Percentiles rank a stretch among this genome's conserved stretches.
Conservation (phyloP, 495 filamentous ascomycete species). For the Thermothielavioides terrestris region DNA sequence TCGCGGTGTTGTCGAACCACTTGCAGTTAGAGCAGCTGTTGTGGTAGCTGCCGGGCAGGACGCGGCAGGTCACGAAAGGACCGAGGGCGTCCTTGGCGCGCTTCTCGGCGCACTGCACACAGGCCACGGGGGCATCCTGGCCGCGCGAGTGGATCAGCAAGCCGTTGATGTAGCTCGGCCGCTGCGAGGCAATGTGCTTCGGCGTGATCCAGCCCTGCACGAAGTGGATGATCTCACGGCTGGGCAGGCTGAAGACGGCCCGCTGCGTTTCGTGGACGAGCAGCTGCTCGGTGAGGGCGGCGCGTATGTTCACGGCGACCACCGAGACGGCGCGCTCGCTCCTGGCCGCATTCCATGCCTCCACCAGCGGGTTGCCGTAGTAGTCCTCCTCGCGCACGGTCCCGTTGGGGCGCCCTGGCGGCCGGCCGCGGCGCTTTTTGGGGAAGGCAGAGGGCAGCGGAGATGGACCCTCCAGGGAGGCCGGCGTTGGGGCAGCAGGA, state of each 20-base stretch:
- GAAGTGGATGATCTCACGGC: constrained; percentile 25
- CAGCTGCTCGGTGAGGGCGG: constrained; percentile 19
- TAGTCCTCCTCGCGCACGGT: constrained; percentile 26
- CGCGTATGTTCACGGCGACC: constrained; percentile 19
- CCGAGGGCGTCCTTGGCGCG: constrained; percentile 23
- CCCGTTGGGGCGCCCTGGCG: constrained; percentile 26
- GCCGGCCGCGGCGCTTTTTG: constrained; percentile 26
- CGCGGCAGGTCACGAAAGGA: constrained; percentile 23
- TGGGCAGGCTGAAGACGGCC: constrained; percentile 20
- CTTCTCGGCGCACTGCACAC: constrained; percentile 21
- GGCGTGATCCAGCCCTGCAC: constrained; percentile 31
- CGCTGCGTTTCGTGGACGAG: constrained; percentile 27
- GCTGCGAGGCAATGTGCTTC: constrained; percentile 26
- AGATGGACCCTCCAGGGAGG: neutral
- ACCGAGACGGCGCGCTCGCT: constrained; percentile 13
- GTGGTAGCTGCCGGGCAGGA: constrained; percentile 21
- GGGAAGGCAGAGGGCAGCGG: constrained; percentile 21
- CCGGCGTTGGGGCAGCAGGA: neutral
- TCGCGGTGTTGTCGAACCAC: constrained; percentile 30
- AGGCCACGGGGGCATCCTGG: constrained; percentile 16
- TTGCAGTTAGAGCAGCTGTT: constrained; percentile 34
- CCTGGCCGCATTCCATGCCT: constrained; percentile 26
- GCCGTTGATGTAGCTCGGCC: constrained; percentile 30
- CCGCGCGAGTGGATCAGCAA: constrained; percentile 30
- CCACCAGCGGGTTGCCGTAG: constrained; percentile 19